phyloP scores from a whole-genome alignment of 164 flowering plant genomes.

The Pachysandra terminalis region DNA sequence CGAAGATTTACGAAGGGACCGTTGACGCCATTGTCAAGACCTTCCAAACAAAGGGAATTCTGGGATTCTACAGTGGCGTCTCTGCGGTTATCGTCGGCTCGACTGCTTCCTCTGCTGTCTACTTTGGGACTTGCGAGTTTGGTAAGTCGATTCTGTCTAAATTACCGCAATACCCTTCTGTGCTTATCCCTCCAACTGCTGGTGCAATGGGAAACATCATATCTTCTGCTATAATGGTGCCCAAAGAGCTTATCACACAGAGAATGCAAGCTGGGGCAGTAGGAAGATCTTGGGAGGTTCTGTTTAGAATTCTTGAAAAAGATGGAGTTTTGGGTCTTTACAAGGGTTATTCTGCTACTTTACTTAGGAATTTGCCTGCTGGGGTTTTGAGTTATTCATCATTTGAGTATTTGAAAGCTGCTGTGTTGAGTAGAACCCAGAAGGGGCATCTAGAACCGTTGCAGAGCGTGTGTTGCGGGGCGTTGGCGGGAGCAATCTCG shows the following conservation, averaged over 20 bases:
- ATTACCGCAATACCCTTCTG: constrained; percentile 45
- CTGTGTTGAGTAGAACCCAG: constrained; percentile 59
- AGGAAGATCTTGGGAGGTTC: constrained; percentile 87
- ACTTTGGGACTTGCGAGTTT: constrained; percentile 96
- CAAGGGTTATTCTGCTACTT: constrained; percentile 91
- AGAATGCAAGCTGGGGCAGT: constrained; percentile 90
- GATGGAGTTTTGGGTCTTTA: constrained; percentile 91
- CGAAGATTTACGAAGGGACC: constrained; percentile 54
- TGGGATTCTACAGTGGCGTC: constrained; percentile 86
- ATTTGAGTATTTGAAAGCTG: constrained; percentile 88
- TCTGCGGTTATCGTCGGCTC: constrained; percentile 96
- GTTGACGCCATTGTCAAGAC: constrained; percentile 79
- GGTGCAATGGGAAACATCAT: constrained; percentile 98
- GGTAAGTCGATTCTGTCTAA: constrained; percentile 80
- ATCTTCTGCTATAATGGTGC: constrained; percentile 96
- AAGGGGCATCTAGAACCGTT: constrained; percentile 57
- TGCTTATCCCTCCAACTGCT: constrained; percentile 88
- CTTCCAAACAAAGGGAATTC: constrained; percentile 60
- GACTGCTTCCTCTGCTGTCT: constrained; percentile 77
- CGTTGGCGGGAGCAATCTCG: constrained; percentile 92
- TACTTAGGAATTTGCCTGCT: constrained; percentile 89
- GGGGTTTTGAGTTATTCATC: constrained; percentile 96
- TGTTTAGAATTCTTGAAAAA: constrained; percentile 64
- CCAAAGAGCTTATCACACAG: constrained; percentile 89
- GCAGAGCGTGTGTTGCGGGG: constrained; percentile 91